Evolutionary conservation across 495 filamentous ascomycete species (phyloP).

Genomic region (Penicillium parvum): DNA sequence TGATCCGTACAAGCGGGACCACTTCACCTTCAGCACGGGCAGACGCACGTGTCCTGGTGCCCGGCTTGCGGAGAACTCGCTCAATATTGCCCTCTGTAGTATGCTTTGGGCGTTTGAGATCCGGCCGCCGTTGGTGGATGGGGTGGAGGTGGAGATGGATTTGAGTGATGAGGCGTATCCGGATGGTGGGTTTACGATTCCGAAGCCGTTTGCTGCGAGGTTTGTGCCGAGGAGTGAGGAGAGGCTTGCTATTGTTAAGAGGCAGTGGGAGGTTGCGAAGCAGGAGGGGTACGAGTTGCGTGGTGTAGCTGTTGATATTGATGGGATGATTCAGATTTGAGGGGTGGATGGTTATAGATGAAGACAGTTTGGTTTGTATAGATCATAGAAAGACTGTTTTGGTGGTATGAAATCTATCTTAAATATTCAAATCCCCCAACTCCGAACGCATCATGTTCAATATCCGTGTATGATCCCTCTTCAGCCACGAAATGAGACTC

Average conservation of each 20-base stretch:
- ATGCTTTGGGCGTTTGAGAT: not conserved
- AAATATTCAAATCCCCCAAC: too few relatives aligned
- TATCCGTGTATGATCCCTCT: too few relatives aligned
- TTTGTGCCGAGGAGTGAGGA: not conserved
- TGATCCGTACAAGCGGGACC: slow-evolving; percentile 19
- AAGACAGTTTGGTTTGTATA: not conserved
- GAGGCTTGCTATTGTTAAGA: not conserved
- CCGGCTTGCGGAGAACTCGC: not conserved
- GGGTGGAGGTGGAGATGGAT: not conserved
- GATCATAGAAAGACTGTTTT: not conserved
- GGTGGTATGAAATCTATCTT: not conserved
- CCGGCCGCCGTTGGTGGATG: not conserved
- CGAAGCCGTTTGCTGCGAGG: not conserved
- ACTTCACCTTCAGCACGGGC: slow-evolving; percentile 24
- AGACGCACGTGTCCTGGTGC: not conserved
- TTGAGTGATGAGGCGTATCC: not conserved
- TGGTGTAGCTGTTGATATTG: not conserved
- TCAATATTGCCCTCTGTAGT: not conserved
- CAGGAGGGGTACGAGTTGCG: not conserved
- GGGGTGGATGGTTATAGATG: too few relatives aligned
- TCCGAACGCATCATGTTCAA: too few relatives aligned
- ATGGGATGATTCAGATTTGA: not conserved
- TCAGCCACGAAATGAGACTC: too few relatives aligned
- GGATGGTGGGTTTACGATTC: not conserved
- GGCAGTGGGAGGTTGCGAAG: not conserved